A percentile compares a stretch with the other conserved stretches of the same genome.
phyloP scores from a whole-genome alignment of 2,329 filamentous ascomycete species.

The Pseudocercospora cruenta region DNA sequence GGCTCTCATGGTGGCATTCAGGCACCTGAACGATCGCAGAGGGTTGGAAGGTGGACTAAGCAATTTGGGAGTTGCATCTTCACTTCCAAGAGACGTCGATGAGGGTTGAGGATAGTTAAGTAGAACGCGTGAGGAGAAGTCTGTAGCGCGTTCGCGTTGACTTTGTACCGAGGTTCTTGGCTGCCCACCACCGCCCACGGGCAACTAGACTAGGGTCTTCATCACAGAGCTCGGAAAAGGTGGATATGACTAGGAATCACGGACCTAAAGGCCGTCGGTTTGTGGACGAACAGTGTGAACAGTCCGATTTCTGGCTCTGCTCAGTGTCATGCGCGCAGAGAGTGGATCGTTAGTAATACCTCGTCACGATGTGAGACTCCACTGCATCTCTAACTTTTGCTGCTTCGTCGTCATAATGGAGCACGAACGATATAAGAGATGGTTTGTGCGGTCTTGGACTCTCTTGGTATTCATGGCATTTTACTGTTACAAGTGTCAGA shows the following conservation, averaged over 20 bases:
- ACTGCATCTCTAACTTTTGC: background rate
- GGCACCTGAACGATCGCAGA: background rate
- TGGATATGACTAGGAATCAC: background rate
- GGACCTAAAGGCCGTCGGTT: background rate
- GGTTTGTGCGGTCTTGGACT: background rate
- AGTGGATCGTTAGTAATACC: background rate
- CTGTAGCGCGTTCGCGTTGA: background rate
- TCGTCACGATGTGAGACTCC: background rate
- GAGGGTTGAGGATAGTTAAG: background rate
- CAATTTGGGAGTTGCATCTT: too few relatives aligned
- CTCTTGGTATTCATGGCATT: constrained; percentile 5
- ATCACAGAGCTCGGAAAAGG: background rate
- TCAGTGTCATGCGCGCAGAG: background rate
- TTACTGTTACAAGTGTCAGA: background rate
- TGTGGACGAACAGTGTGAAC: constrained; percentile 2
- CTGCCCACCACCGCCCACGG: background rate
- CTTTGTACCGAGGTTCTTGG: background rate
- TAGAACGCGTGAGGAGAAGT: background rate
- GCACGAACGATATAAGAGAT: background rate
- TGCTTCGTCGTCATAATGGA: background rate
- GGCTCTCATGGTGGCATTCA: background rate
- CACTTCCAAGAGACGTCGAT: background rate
- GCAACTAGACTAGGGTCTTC: constrained; percentile 1
- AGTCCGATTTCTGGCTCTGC: background rate
- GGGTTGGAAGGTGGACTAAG: background rate